A percentile compares a stretch with the other conserved stretches of the same genome.
Conservation (phyloP, 441 rosid species). For the Arabidopsis lyrata region DNA sequence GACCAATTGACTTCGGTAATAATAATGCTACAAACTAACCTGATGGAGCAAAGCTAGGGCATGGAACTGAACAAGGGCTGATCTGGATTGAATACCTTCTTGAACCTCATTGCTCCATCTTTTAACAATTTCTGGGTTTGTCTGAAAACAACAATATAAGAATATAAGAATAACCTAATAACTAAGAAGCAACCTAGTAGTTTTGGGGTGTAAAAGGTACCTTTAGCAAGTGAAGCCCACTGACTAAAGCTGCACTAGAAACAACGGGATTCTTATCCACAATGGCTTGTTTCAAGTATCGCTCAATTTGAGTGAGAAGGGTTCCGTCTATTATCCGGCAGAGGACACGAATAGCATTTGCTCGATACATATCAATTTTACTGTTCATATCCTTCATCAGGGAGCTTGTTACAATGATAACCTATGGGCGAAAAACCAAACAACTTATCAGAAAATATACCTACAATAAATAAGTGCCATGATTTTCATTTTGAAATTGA, state of each 20-base stretch:
- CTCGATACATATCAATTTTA: slow-evolving; percentile 98
- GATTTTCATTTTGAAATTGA: background rate
- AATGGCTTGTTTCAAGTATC: slow-evolving; percentile 97
- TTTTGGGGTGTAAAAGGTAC: slow-evolving; percentile 46
- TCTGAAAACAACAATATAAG: slow-evolving; percentile 52
- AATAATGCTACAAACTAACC: slow-evolving; percentile 48
- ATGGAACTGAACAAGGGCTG: slow-evolving; percentile 98
- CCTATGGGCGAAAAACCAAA: slow-evolving; percentile 50
- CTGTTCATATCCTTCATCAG: slow-evolving; percentile 99
- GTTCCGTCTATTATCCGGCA: slow-evolving; percentile 96
- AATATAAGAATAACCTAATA: slow-evolving; percentile 1
- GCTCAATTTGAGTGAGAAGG: slow-evolving; percentile 93
- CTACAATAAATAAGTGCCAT: background rate
- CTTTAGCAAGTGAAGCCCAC: slow-evolving; percentile 97
- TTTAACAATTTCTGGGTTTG: slow-evolving; percentile 97
- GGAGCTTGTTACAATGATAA: slow-evolving; percentile 97
- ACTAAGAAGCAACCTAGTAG: background rate
- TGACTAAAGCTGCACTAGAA: slow-evolving; percentile 99
- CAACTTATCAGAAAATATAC: background rate
- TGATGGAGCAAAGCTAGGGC: slow-evolving; percentile 96
- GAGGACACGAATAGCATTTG: slow-evolving; percentile 97
- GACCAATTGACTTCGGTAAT: slow-evolving; percentile 8
- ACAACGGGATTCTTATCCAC: slow-evolving; percentile 99
- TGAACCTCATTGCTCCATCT: slow-evolving; percentile 99
- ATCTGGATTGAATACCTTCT: slow-evolving; percentile 97